These are phyloP conservation scores for Cutaneotrichosporon sp. DNA, from an alignment of 1,284 basidiomycete species.

Conservation along the genomic window DNA sequence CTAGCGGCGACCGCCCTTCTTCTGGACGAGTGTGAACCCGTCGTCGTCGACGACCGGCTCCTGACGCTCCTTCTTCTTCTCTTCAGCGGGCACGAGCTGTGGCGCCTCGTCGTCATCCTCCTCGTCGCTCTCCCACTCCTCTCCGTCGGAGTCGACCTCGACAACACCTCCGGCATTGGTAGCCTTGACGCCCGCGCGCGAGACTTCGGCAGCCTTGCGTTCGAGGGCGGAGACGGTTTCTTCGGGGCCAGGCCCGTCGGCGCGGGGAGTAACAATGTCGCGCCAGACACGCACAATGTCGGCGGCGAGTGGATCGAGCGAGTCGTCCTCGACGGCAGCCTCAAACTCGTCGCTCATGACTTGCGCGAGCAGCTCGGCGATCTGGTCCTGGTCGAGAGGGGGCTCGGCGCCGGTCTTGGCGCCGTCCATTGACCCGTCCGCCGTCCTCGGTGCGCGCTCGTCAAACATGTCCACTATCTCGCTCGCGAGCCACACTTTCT, in stretches of 20 bases:
- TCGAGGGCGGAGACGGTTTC: constrained; percentile 58
- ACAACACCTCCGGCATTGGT: constrained; percentile 22
- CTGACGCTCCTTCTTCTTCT: constrained; percentile 47
- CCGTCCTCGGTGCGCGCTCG: constrained; percentile 34
- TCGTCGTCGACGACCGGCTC: constrained; percentile 77
- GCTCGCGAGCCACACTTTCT: constrained; percentile 74
- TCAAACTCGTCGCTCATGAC: constrained; percentile 82
- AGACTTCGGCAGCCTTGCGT: constrained; percentile 56
- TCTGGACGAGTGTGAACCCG: constrained; percentile 75
- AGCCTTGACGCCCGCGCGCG: constrained; percentile 24
- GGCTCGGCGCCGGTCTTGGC: constrained; percentile 39
- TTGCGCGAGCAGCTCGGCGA: constrained; percentile 66
- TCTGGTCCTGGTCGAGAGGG: constrained; percentile 63
- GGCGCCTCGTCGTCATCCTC: constrained; percentile 54
- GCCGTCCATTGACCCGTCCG: constrained; percentile 16
- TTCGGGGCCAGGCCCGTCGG: constrained; percentile 50
- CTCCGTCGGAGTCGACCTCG: constrained; percentile 54
- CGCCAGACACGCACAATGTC: constrained; percentile 68
- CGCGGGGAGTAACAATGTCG: constrained; percentile 36
- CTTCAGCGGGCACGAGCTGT: constrained; percentile 51
- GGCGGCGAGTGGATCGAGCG: constrained; percentile 61
- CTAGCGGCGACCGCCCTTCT: constrained; percentile 49
- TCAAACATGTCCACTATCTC: constrained; percentile 81
- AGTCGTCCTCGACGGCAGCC: constrained; percentile 71
- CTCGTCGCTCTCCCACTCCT: constrained; percentile 51